A percentile compares a stretch with the other conserved stretches of the same genome.
phyloP scores from a whole-genome alignment of 352 stramenopile genomes.

The Globisporangium orthogonon region DNA sequence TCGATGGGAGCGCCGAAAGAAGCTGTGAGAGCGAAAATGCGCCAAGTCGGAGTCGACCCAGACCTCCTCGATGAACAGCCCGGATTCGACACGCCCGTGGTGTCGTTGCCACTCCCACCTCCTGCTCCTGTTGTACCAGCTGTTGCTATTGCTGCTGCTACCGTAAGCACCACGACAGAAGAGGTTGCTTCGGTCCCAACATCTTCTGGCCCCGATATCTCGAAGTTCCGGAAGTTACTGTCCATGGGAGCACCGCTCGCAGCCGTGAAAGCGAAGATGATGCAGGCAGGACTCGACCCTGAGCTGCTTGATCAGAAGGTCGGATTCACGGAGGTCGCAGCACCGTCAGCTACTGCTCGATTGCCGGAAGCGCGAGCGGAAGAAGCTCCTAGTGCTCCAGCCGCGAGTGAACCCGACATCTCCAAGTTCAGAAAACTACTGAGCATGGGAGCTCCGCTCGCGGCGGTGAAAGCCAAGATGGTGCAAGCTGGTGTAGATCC shows the following conservation, averaged over 20 bases:
- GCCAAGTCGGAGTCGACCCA: constrained; percentile 52
- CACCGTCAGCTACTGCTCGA: not conserved
- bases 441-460: constrained; percentile 49
- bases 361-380: not conserved
- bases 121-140: not conserved
- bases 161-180: not conserved
- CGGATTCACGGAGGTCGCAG: constrained; percentile 1
- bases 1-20: constrained; percentile 76
- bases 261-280: constrained; percentile 65
- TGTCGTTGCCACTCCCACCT: constrained; percentile 26
- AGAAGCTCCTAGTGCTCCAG: constrained; percentile 11
- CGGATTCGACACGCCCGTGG: constrained; percentile 47
- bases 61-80: constrained; percentile 42
- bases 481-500: constrained; percentile 54
- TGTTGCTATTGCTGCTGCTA: not conserved
- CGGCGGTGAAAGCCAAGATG: constrained; percentile 65
- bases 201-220: constrained; percentile 18
- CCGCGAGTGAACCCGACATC: constrained; percentile 16
- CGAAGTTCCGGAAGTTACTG: constrained; percentile 59
- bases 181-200: not conserved
- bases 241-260: constrained; percentile 52
- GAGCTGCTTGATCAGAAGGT: constrained; percentile 32
- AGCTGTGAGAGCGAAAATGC: constrained; percentile 64
- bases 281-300: constrained; percentile 47
- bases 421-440: constrained; percentile 62